Conservation (phyloP, 169 alveolate species). For the Babesia ovata region DNA sequence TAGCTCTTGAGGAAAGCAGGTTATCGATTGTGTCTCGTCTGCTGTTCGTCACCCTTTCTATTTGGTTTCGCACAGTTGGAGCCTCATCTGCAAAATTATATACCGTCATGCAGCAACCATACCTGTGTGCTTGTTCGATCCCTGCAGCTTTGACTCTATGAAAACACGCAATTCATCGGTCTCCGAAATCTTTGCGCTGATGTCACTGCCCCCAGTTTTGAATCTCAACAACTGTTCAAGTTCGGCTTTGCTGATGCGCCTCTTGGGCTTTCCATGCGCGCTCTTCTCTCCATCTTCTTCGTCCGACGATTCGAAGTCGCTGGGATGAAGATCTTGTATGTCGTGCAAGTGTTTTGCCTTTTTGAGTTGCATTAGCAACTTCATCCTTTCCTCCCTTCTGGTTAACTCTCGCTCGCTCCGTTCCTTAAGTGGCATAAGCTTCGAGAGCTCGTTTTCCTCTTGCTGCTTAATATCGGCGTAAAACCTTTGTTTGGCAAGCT, state of each 20-base stretch:
- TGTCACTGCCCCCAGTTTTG: neutral
- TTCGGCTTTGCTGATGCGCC: slow-evolving; percentile 32
- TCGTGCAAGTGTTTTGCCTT: slow-evolving; percentile 28
- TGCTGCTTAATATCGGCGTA: slow-evolving; percentile 45
- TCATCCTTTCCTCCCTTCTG: slow-evolving; percentile 59
- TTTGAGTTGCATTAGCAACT: slow-evolving; percentile 52
- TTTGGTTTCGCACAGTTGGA: slow-evolving; percentile 11
- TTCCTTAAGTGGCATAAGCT: slow-evolving; percentile 64
- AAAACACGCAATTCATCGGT: slow-evolving; percentile 42
- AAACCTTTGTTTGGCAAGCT: slow-evolving; percentile 64
- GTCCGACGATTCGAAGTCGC: slow-evolving; percentile 67
- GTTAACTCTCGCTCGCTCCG: slow-evolving; percentile 59
- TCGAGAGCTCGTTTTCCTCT: slow-evolving; percentile 57
- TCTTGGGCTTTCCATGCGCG: slow-evolving; percentile 4
- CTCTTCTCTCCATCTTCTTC: slow-evolving; percentile 30
- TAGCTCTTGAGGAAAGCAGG: slow-evolving; percentile 6
- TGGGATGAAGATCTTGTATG: slow-evolving; percentile 48
- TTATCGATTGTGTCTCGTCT: slow-evolving; percentile 20
- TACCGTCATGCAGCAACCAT: neutral
- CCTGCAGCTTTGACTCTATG: slow-evolving; percentile 38
- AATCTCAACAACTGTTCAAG: slow-evolving; percentile 37
- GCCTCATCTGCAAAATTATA: slow-evolving; percentile 2
- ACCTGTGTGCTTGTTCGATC: slow-evolving; percentile 5
- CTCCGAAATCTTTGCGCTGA: slow-evolving; percentile 1
- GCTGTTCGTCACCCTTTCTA: slow-evolving; percentile 4